phyloP scores from a whole-genome alignment of 2,329 filamentous ascomycete genomes.

The Cladosporium sp. region DNA sequence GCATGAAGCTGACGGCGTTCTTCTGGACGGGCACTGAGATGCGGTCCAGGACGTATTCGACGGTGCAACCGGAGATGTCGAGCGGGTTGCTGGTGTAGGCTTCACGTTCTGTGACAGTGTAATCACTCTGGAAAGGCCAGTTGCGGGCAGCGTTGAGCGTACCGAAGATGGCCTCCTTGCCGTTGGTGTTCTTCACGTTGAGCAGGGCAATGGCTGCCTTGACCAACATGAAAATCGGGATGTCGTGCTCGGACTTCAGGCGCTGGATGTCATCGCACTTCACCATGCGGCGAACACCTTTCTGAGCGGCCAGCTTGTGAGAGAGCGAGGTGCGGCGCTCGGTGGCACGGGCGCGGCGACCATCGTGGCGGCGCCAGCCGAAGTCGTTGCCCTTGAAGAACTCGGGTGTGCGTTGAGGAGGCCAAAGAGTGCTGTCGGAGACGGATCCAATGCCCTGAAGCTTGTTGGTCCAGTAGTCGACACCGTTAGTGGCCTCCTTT shows the following conservation, averaged over 20 bases:
- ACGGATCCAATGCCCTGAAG: constrained; percentile 32
- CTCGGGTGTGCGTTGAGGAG: constrained; percentile 35
- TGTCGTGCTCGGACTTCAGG: constrained; percentile 37
- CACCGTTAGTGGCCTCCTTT: constrained; percentile 33
- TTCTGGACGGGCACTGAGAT: constrained; percentile 33
- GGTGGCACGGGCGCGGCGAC: constrained; percentile 30
- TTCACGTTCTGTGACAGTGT: constrained; percentile 33
- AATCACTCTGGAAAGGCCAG: constrained; percentile 38
- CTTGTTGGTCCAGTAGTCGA: constrained; percentile 37
- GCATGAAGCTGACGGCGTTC: constrained; percentile 34
- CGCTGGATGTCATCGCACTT: constrained; percentile 32
- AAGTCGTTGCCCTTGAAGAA: constrained; percentile 39
- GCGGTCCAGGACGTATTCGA: constrained; percentile 38
- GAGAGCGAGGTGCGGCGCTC: constrained; percentile 29
- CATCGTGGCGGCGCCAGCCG: constrained; percentile 34
- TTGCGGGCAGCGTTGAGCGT: constrained; percentile 38
- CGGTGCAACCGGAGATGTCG: constrained; percentile 40
- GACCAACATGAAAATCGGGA: constrained; percentile 39
- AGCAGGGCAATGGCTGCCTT: constrained; percentile 38
- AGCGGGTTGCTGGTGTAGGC: constrained; percentile 36
- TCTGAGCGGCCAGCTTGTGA: constrained; percentile 34
- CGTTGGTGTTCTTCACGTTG: constrained; percentile 35
- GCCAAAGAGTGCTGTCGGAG: constrained; percentile 34
- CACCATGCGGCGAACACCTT: constrained; percentile 34
- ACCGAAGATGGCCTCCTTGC: constrained; percentile 38